These are phyloP conservation scores for Sphaerulina vaccinii DNA, from an alignment of 2,329 filamentous ascomycete species.

Conservation along the genomic window DNA sequence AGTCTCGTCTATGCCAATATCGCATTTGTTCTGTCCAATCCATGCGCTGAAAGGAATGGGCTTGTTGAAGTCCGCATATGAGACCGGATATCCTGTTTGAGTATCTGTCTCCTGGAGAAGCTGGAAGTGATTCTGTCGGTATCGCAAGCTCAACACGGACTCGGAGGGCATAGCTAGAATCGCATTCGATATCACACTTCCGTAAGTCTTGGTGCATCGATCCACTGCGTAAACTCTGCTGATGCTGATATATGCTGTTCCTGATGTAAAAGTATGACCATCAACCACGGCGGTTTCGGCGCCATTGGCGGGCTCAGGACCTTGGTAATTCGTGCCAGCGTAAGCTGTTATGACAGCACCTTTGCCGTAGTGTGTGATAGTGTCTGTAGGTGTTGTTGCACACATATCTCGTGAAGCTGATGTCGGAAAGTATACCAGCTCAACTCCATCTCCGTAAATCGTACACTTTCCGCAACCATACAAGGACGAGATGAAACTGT, in stretches of 20 bases:
- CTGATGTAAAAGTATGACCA: conserved; percentile 31
- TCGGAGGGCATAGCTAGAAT: conserved; percentile 32
- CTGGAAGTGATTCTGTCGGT: conserved; percentile 31
- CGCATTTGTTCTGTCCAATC: conserved; percentile 27
- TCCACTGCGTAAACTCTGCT: conserved; percentile 29
- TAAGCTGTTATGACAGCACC: conserved; percentile 28
- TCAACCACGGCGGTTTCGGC: conserved; percentile 20
- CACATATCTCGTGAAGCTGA: conserved; percentile 29
- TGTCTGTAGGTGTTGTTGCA: conserved; percentile 28
- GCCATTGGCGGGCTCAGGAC: conserved; percentile 4
- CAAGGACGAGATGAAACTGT: conserved; percentile 15
- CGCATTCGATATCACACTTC: conserved; percentile 25
- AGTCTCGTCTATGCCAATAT: conserved; percentile 13
- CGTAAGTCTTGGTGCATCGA: conserved; percentile 25
- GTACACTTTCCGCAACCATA: conserved; percentile 33
- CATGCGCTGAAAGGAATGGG: conserved; percentile 33
- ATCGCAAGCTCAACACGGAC: conserved; percentile 30
- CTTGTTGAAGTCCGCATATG: conserved; percentile 31
- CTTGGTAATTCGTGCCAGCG: conserved; percentile 21
- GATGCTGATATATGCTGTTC: conserved; percentile 34
- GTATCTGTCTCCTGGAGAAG: conserved; percentile 23
- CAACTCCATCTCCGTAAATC: conserved; percentile 31
- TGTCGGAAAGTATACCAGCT: conserved; percentile 34
- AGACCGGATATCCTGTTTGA: conserved; percentile 31
- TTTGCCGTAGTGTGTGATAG: conserved; percentile 25